Evolutionary conservation across 768 basidiomycete genomes (phyloP).

Genomic region (Pleurotus tuber-regium): DNA sequence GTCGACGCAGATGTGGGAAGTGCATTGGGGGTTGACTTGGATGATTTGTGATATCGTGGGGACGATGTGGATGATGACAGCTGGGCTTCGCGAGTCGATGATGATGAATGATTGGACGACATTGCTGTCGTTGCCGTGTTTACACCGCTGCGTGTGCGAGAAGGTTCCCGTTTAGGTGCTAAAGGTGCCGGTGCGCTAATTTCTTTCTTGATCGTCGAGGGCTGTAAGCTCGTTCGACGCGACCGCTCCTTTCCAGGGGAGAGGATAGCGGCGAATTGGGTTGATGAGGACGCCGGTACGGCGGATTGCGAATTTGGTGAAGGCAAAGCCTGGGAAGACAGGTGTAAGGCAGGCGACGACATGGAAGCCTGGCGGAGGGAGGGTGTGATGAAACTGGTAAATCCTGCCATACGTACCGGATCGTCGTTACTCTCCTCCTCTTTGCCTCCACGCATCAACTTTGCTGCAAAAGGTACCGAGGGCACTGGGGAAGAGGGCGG

Average conservation of each 20-base stretch:
- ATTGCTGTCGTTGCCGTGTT: constrained; percentile 16
- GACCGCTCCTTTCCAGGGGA: constrained; percentile 46
- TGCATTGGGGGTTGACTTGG: constrained; percentile 27
- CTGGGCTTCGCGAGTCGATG: constrained; percentile 15
- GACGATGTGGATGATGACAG: not conserved
- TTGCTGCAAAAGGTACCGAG: constrained; percentile 13
- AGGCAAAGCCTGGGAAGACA: constrained; percentile 54
- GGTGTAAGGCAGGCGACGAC: constrained; percentile 72
- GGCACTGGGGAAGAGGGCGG: constrained; percentile 33
- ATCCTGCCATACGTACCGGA: constrained; percentile 34
- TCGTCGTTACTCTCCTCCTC: constrained; percentile 1
- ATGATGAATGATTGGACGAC: constrained; percentile 14
- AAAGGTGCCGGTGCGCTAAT: constrained; percentile 31
- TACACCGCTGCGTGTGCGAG: constrained; percentile 15
- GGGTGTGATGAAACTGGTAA: constrained; percentile 59
- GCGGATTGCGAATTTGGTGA: constrained; percentile 51
- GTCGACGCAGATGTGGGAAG: constrained; percentile 26
- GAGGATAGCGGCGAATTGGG: constrained; percentile 40
- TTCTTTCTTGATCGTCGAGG: constrained; percentile 26
- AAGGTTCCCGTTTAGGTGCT: constrained; percentile 15
- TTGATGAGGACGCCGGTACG: constrained; percentile 45
- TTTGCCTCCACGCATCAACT: constrained; percentile 2
- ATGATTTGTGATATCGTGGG: constrained; percentile 29
- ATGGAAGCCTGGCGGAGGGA: constrained; percentile 68
- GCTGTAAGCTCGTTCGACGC: constrained; percentile 38